phyloP scores from a whole-genome alignment of 2,329 filamentous ascomycete genomes.

The Myriangium duriaei region DNA sequence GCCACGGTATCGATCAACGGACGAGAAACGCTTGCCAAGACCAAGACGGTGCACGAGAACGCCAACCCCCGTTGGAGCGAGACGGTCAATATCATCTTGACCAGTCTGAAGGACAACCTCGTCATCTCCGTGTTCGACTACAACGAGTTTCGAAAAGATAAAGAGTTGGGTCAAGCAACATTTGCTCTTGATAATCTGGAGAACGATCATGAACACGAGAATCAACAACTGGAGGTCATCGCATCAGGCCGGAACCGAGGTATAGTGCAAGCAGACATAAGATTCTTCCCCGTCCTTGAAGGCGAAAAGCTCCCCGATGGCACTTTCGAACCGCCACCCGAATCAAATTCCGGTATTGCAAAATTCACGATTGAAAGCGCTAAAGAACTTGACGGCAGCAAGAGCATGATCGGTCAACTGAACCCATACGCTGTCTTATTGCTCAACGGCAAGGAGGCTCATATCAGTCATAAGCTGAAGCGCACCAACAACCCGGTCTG shows the following conservation, averaged over 20 bases:
- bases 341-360: constrained; percentile 85
- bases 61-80: constrained; percentile 89
- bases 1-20: constrained; percentile 73
- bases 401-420: constrained; percentile 80
- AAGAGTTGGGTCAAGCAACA: constrained; percentile 77
- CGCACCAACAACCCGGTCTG: constrained; percentile 96
- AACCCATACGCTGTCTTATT: constrained; percentile 84
- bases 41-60: constrained; percentile 76
- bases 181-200: constrained; percentile 78
- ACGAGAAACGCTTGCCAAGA: constrained; percentile 68
- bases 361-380: constrained; percentile 90
- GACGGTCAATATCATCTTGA: constrained; percentile 89
- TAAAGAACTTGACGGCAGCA: constrained; percentile 85
- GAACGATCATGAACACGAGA: constrained; percentile 64
- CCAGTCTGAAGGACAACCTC: constrained; percentile 75
- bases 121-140: constrained; percentile 81
- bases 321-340: constrained; percentile 65
- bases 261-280: constrained; percentile 65
- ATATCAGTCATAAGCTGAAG: constrained; percentile 84
- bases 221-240: constrained; percentile 71
- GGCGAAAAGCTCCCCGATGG: constrained; percentile 61
- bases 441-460: constrained; percentile 84
- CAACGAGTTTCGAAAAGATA: constrained; percentile 94
- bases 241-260: constrained; percentile 76
- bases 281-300: constrained; percentile 89